Conservation (phyloP, 805 yeast genomes). For the Maudiozyma bulderi region DNA sequence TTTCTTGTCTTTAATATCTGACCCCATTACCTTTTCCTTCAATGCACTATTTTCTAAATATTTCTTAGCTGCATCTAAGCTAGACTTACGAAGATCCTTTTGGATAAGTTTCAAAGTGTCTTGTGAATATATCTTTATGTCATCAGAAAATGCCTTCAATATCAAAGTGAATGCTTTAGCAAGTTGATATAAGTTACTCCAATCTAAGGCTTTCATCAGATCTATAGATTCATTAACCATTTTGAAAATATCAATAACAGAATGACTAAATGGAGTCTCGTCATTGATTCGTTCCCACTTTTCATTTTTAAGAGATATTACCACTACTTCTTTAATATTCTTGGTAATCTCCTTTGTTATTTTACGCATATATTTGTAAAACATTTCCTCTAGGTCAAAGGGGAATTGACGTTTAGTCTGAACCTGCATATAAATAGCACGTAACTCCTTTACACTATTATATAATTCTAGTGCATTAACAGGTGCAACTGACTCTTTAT, state of each 20-base stretch:
- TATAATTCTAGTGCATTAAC: conserved; percentile 53
- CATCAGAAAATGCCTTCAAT: conserved; percentile 53
- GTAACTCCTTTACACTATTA: conserved; percentile 41
- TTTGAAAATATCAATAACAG: conserved; percentile 59
- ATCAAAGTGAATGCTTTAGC: conserved; percentile 54
- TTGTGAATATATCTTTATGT: conserved; percentile 43
- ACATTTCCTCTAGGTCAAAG: conserved; percentile 47
- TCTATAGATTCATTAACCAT: conserved; percentile 49
- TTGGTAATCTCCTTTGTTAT: conserved; percentile 34
- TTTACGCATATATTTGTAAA: conserved; percentile 37
- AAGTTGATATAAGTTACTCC: conserved; percentile 56
- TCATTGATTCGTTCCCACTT: conserved; percentile 43
- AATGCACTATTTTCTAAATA: not conserved
- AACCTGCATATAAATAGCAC: conserved; percentile 43
- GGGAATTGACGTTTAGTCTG: conserved; percentile 34
- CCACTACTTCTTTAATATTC: not conserved
- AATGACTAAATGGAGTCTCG: conserved; percentile 40
- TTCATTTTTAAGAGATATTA: conserved; percentile 39
- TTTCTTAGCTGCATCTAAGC: not conserved
- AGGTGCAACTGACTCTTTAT: conserved; percentile 33
- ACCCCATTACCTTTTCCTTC: not conserved
- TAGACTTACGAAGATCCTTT: conserved; percentile 29
- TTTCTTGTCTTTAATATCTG: conserved; percentile 2
- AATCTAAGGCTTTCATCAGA: conserved; percentile 49
- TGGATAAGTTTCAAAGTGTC: conserved; percentile 29